Percentiles rank a stretch among this genome's conserved stretches.
These are phyloP conservation scores for Ganoderma multipileum DNA, from an alignment of 1,284 basidiomycete genomes.

Conservation along the genomic window DNA sequence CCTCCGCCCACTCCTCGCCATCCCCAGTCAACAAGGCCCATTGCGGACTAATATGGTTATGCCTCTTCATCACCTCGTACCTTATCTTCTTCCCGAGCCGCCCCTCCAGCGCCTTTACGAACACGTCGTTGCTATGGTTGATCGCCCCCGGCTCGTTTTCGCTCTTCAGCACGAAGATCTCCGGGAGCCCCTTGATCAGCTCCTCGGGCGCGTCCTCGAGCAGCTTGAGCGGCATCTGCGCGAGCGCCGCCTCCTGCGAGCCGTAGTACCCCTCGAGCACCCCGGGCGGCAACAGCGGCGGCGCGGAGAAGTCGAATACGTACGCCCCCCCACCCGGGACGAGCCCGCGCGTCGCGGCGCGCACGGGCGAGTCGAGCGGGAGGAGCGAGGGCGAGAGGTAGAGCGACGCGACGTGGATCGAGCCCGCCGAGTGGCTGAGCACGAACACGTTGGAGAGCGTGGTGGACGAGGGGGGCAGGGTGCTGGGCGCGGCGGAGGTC, in stretches of 20 bases:
- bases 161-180: conserved; percentile 52
- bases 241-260: conserved; percentile 46
- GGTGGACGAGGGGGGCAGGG: conserved; percentile 3
- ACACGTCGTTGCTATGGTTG: conserved; percentile 40
- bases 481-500: conserved; percentile 8
- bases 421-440: conserved; percentile 67
- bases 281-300: conserved; percentile 33
- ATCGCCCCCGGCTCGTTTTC: conserved; percentile 60
- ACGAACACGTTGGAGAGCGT: conserved; percentile 49
- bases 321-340: conserved; percentile 55
- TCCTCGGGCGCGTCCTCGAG: conserved; percentile 44
- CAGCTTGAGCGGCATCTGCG: conserved; percentile 49
- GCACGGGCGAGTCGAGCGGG: conserved; percentile 40
- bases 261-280: conserved; percentile 53
- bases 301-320: conserved; percentile 40
- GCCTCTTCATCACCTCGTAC: conserved; percentile 52
- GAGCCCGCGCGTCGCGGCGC: conserved; percentile 49
- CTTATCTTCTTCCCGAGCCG: conserved; percentile 37
- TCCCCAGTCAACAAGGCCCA: conserved; percentile 57
- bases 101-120: conserved; percentile 45
- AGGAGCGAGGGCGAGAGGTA: conserved; percentile 50
- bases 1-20: conserved; percentile 67
- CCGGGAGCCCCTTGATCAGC: conserved; percentile 48
- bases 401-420: conserved; percentile 52
- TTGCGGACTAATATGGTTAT: conserved; percentile 69